Base-by-base conservation (phyloP, 495 filamentous ascomycete genomes). In the Trypethelium eluteriae region DNA sequence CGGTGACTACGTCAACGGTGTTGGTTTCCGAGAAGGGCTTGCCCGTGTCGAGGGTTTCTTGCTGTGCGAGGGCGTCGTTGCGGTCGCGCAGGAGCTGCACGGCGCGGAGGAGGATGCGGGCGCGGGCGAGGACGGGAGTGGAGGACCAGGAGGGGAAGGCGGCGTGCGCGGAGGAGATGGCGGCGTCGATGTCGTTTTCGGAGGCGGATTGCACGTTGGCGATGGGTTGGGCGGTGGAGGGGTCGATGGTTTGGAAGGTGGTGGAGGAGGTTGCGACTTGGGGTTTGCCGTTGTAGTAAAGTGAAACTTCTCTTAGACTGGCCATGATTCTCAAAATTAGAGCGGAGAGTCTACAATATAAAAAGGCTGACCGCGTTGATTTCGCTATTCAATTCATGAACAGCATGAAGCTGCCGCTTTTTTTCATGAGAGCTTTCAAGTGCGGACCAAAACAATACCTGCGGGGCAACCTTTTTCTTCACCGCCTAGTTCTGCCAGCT, bases 1-100 rank as follows among this genome's bases (percentile, higher is more conserved):
- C 89, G 2, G 88, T 89, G 36, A 86, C 79, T 4, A 92, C 82
- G 72, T 92, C 89, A 14, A 91, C 88, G 1, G 86, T 85, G 68
- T 85, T 87, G 35, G 89, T 92, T 75, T 92, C 89, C 1, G 84
- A 86, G 69, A 81, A 90, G 0, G 89, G 84, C 72, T 90, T 91
- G 64, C 89, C 89, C 2, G 89, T 90, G 73, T 91, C 89, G 62
- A 84, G 76, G 0, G 88, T 89, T 75, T 92, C 89, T 38, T 86
- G 74, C 39, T 76, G 79, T 34, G 89, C 89, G 39, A 92, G 87
- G 62, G 84, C 83, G 70, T 91, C 85, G 71, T 90, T 92, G 64
- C 82, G 81, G 66, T 83, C 78, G 16, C 89, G 86, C 3, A 92
- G 77, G 5, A 92, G 70, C 36, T 78, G 71, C 34, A 88, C 88